Evolutionary conservation across 2,329 filamentous ascomycete species (phyloP).

Genomic region (Ceratocystis variospora): DNA sequence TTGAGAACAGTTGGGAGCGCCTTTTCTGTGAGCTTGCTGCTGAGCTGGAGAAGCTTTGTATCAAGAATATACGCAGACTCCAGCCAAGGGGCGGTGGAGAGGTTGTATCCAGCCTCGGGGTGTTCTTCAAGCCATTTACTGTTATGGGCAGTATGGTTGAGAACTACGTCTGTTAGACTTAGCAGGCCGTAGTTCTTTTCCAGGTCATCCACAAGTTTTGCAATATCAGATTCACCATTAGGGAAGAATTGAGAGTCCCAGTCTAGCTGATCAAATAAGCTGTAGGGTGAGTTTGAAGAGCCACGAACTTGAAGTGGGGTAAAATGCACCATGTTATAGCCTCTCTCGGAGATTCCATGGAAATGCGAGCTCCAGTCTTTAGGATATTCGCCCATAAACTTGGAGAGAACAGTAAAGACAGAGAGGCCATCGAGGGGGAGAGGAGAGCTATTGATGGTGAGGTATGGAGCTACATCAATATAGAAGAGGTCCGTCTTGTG

Average conservation of each 20-base stretch:
- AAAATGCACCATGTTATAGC: constrained; percentile 99
- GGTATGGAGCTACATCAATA: constrained; percentile 77
- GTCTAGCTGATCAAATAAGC: constrained; percentile 77
- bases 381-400: constrained; percentile 93
- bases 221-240: constrained; percentile 68
- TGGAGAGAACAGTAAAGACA: constrained; percentile 87
- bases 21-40: constrained; percentile 54
- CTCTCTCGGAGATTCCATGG: constrained; percentile 71
- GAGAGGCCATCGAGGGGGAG: constrained; percentile 78
- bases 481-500: constrained; percentile 70
- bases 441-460: constrained; percentile 58
- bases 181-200: constrained; percentile 73
- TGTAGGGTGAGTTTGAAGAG: constrained; percentile 90
- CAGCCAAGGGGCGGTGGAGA: constrained; percentile 72
- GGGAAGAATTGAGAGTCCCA: constrained; percentile 79
- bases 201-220: constrained; percentile 63
- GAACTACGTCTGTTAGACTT: constrained; percentile 87
- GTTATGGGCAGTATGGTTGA: constrained; percentile 96
- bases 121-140: constrained; percentile 88
- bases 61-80: constrained; percentile 51
- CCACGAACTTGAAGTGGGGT: constrained; percentile 84
- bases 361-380: constrained; percentile 83
- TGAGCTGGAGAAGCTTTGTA: constrained; percentile 56
- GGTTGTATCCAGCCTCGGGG: constrained; percentile 89
- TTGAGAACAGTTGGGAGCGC: constrained; percentile 65